Percentiles rank a stretch among this genome's conserved stretches.
phyloP scores from a whole-genome alignment of 805 yeast genomes.

The Schwanniomyces yamadae region DNA sequence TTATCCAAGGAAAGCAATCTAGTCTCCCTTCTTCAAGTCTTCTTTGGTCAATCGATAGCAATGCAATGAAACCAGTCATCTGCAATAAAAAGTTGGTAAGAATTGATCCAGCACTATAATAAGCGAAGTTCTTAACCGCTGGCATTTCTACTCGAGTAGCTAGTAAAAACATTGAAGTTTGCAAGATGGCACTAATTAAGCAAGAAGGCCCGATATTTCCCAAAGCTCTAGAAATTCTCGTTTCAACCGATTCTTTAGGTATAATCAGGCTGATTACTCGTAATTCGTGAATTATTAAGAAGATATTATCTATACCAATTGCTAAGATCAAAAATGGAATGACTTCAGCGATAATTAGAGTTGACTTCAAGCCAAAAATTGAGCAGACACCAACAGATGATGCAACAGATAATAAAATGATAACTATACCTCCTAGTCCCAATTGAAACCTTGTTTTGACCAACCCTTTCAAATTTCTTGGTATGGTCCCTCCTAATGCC shows the following conservation, averaged over 20 bases:
- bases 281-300: conserved; percentile 79
- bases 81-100: conserved; percentile 74
- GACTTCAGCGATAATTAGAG: conserved; percentile 92
- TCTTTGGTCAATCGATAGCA: conserved; percentile 64
- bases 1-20: conserved; percentile 62
- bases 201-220: conserved; percentile 86
- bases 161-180: conserved; percentile 72
- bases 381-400: conserved; percentile 84
- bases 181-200: conserved; percentile 71
- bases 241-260: conserved; percentile 45
- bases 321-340: conserved; percentile 92
- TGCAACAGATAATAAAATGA: conserved; percentile 76
- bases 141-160: conserved; percentile 91
- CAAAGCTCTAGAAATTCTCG: conserved; percentile 62
- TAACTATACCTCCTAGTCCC: conserved; percentile 80
- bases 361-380: conserved; percentile 74
- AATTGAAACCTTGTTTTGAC: conserved; percentile 64
- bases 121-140: conserved; percentile 90
- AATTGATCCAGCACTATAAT: conserved; percentile 86
- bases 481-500: conserved; percentile 66
- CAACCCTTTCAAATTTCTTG: conserved; percentile 35
- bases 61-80: conserved; percentile 75
- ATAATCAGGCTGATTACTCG: conserved; percentile 49
- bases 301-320: conserved; percentile 94
- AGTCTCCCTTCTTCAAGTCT: conserved; percentile 58